phyloP scores from a whole-genome alignment of 108 stramenopile species.

The Cyclotella atomus region DNA sequence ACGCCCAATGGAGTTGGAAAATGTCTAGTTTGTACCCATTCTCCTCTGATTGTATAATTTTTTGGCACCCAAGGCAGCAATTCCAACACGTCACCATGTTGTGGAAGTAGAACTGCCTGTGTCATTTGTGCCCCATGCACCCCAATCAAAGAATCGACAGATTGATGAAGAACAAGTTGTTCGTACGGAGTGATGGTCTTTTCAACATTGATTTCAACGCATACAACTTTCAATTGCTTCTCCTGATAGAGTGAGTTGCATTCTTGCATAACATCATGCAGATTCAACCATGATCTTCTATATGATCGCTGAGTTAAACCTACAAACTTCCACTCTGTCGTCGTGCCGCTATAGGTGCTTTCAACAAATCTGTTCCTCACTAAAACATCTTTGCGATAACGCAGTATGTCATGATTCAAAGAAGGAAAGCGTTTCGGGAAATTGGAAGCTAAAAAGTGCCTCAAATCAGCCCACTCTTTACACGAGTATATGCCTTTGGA shows the following conservation, averaged over 20 bases:
- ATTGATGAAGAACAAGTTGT: conserved; percentile 56
- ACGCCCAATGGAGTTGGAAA: conserved; percentile 9
- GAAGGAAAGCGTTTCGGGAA: conserved; percentile 36
- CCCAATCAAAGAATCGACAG: conserved; percentile 60
- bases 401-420: not conserved
- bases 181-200: conserved; percentile 34
- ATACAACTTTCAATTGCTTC: conserved; percentile 32
- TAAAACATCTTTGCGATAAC: not conserved
- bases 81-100: conserved; percentile 3
- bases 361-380: not conserved
- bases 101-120: conserved; percentile 36
- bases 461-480: conserved; percentile 28
- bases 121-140: conserved; percentile 65
- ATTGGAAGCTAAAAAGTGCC: conserved; percentile 25
- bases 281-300: conserved; percentile 27
- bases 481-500: conserved; percentile 9
- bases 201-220: conserved; percentile 60
- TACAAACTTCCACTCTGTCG: conserved; percentile 26
- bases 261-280: not conserved
- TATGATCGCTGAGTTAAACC: conserved; percentile 28
- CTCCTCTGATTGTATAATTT: not conserved
- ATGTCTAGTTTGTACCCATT: not conserved
- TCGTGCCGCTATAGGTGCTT: conserved; percentile 21
- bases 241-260: not conserved
- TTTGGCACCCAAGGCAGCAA: conserved; percentile 9